Percentiles rank a stretch among this genome's conserved stretches.
phyloP scores from a whole-genome alignment of 768 basidiomycete species.

The Termitomyces sp. region DNA sequence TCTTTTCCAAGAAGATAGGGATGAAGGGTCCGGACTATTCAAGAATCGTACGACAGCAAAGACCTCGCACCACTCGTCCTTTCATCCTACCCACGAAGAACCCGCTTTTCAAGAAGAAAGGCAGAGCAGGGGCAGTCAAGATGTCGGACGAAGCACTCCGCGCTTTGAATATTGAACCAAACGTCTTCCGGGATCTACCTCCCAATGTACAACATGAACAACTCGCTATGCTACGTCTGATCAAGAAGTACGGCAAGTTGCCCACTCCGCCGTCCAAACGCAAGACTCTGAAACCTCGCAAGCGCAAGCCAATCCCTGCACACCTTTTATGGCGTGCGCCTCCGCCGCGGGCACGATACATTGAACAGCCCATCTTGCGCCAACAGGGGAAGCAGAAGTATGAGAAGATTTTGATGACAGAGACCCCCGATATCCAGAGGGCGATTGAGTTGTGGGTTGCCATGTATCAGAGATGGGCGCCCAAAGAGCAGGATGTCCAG shows the following conservation, averaged over 20 bases:
- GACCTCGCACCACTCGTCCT: conserved; percentile 41
- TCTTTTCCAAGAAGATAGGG: conserved; percentile 24
- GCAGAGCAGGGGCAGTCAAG: conserved; percentile 28
- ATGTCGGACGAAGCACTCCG: conserved; percentile 53
- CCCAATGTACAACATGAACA: conserved; percentile 68
- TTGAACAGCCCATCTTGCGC: conserved; percentile 45
- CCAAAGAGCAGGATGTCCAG: conserved; percentile 68
- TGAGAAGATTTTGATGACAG: conserved; percentile 53
- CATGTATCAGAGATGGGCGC: conserved; percentile 51
- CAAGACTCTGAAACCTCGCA: conserved; percentile 51
- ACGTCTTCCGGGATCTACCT: conserved; percentile 63
- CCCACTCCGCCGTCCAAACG: conserved; percentile 35
- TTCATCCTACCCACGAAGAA: conserved; percentile 28
- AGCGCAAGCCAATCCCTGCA: conserved; percentile 31
- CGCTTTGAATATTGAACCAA: conserved; percentile 67
- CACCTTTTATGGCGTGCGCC: conserved; percentile 42
- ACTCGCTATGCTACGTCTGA: conserved; percentile 50
- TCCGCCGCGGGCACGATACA: conserved; percentile 49
- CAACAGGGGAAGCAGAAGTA: conserved; percentile 51
- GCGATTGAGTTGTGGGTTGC: conserved; percentile 76
- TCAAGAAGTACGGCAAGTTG: conserved; percentile 34
- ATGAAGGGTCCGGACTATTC: conserved; percentile 40
- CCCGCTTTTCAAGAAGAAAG: conserved; percentile 24
- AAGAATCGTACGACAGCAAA: conserved; percentile 59
- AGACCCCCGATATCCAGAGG: conserved; percentile 66